phyloP scores from a whole-genome alignment of 768 basidiomycete genomes.

The Tulasnella sp. region DNA sequence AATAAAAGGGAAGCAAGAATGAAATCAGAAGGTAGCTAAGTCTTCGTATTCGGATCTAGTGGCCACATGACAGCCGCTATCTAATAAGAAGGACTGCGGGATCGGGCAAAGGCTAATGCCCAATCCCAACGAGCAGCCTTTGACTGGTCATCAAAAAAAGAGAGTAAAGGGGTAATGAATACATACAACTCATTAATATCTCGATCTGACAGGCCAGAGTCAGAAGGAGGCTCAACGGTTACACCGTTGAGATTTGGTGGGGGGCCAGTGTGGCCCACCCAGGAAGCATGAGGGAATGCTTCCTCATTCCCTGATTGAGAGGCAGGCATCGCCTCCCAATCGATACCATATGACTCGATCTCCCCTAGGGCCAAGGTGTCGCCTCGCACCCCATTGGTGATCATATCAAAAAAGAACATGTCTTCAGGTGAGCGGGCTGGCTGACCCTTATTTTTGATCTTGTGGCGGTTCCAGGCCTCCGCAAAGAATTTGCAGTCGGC shows the following conservation, averaged over 20 bases:
- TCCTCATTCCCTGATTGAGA: neutral
- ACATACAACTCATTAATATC: neutral
- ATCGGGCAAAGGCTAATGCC: neutral
- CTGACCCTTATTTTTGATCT: conserved; percentile 25
- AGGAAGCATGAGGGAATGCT: neutral
- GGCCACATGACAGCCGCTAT: neutral
- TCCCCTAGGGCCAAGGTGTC: neutral
- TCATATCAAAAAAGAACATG: conserved; percentile 33
- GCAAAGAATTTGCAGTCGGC: conserved; percentile 39
- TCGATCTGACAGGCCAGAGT: neutral
- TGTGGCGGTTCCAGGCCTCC: conserved; percentile 32
- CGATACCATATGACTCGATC: neutral
- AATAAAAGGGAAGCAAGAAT: neutral
- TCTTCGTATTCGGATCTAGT: neutral
- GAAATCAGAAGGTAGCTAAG: neutral
- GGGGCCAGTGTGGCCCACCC: neutral
- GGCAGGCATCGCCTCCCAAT: conserved; percentile 3
- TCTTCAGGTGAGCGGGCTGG: conserved; percentile 32
- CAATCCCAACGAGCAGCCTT: neutral
- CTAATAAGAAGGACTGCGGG: neutral
- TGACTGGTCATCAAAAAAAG: neutral
- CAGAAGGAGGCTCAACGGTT: conserved; percentile 3
- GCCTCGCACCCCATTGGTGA: conserved; percentile 26
- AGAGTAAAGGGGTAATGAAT: neutral
- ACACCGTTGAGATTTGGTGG: conserved; percentile 5